A percentile compares a stretch with the other conserved stretches of the same genome.
Evolutionary conservation across 176 grass and related monocot species (phyloP).

Genomic region (Aegilops tauschii): DNA sequence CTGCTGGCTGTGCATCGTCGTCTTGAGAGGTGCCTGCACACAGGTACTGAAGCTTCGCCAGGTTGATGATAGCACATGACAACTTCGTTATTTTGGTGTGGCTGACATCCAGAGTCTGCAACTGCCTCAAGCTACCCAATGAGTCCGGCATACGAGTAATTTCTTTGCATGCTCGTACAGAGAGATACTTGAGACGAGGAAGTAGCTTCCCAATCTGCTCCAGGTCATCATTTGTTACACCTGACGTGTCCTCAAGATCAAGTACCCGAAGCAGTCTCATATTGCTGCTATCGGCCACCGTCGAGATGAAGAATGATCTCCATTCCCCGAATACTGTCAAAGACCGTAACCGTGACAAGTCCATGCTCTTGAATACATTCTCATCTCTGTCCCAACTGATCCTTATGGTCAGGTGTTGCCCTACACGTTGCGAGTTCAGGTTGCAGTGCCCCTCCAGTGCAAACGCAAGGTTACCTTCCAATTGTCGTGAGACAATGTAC

Average conservation of each 20-base stretch:
- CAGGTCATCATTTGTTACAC: background rate
- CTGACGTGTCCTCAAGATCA: constrained; percentile 14
- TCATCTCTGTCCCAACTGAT: background rate
- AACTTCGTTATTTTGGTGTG: background rate
- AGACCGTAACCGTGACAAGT: background rate
- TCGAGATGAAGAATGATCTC: background rate
- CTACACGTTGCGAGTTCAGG: background rate
- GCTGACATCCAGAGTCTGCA: background rate
- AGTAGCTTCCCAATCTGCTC: background rate
- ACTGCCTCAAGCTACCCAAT: background rate
- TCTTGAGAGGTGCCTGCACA: background rate
- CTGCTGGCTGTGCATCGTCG: too few relatives aligned
- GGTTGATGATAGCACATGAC: background rate
- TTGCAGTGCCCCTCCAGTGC: background rate
- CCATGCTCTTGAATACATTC: background rate
- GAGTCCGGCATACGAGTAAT: background rate
- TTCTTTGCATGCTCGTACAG: background rate
- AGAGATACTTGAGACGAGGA: constrained; percentile 19
- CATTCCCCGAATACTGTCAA: background rate
- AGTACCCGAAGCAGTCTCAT: background rate
- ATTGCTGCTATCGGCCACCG: too few relatives aligned
- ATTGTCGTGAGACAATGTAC: too few relatives aligned
- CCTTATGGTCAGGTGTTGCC: background rate
- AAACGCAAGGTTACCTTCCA: too few relatives aligned
- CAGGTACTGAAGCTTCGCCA: background rate